Base-by-base conservation (phyloP, 176 grass and related monocot genomes). In the Tuctoria greenei region DNA sequence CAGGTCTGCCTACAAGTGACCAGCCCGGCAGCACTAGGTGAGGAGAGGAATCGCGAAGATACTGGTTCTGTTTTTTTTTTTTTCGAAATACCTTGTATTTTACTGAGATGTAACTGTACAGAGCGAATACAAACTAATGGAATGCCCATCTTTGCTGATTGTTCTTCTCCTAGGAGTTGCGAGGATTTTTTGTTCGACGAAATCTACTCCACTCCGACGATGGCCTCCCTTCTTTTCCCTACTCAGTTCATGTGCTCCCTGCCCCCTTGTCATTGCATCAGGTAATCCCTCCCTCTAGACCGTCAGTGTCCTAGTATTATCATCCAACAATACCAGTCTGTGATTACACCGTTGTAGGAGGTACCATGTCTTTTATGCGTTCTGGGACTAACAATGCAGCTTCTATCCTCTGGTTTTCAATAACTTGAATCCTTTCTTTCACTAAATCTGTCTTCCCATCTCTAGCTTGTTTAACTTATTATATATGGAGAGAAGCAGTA, bases 181-280 rank as follows among this genome's bases (percentile, higher is more conserved):
- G 13, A 41, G 42, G 69, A 80, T n/a, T 61, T 84, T 64, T 74
- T 34, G 69, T 51, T 36, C 27, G 61, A 49, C 31, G 2, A 39
- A 49, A 9, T 3, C 24, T 35, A 10, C 39, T 61, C 56, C 25
- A 36, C 17, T 85, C 35, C 54, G 67, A 70, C 37, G 55, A 86
- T 86, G 84, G 77, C 77, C 68, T 81, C 71, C n/a, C 71, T 86
- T 52, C 83, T 86, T 38, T 71, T 86, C 44, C 56, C 64, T 63
- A n/a, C 37, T 9, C 77, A 44, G 9, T 38, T 81, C 27, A 18
- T 71, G 36, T 81, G 64, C 64, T 75, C 84, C 45, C 64, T 81
- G 55, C 12, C 27, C 6, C 45, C 64, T 10, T 69, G 6, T 18
- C 61, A 60, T 56, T 27, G 75, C 51, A 20, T 61, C 69, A 80